Base-by-base conservation (phyloP, 2,329 filamentous ascomycete species). In the Ophiocordyceps camponoti-rufipedis region DNA sequence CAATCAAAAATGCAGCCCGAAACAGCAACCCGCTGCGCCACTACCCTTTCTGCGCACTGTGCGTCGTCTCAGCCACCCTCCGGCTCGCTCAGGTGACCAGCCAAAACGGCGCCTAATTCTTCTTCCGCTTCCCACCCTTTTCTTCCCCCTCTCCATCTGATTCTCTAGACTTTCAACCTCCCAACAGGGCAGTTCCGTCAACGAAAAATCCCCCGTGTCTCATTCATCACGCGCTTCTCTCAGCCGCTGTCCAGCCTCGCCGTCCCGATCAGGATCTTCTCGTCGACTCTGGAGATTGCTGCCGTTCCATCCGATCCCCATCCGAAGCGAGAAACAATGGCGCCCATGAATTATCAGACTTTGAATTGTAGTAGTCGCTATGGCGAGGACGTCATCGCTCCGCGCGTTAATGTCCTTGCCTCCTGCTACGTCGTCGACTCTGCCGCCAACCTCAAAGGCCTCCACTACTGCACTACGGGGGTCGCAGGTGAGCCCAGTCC, bases 381-480 rank as follows among this genome's bases (percentile, higher is more conserved):
- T 74, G 75, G 77, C 73, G 76, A 76, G 71, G 72, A 67, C 68
- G 28, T 12, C 12, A 68, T 69, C 65, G 69, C 63, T 67, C 72
- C 74, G 57, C 70, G 70, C 64, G 72, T 78, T 70, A 82, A 83
- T 64, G 80, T 91, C 66, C 81, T 89, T 70, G 87, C 88, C 68
- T 88, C 81, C 64, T 93, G 86, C 75, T 95, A 94, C 70, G 71
- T 84, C 57, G 85, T 89, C 64, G 79, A 88, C 66, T 69, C 70
- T 58, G 74, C 79, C 55, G 73, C 78, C 63, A 74, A 70, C 60
- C 74, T 94, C 57, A 80, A 80, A 63, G 84, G 84, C 63, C 82
- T 91, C 69, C 87, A 94, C 72, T 94, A 93, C 79, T 93, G 83
- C 78, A 88, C 87, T 85, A 88, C 85, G 71, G 75, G 79, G 75